phyloP scores from a whole-genome alignment of 768 basidiomycete genomes.

The Boletus pseudopeckii region DNA sequence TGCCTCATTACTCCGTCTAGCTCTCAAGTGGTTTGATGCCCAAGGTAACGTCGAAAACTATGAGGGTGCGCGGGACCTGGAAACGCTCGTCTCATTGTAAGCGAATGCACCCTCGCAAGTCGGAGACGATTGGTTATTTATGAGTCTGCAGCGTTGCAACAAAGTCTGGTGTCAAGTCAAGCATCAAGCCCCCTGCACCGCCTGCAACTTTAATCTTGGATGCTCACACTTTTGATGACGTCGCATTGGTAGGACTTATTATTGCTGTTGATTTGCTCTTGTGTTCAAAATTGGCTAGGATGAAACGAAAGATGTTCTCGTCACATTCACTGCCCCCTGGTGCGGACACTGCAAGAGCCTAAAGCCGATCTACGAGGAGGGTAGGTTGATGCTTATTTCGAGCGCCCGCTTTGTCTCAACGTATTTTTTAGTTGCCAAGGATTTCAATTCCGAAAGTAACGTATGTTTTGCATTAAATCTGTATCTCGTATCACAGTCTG shows the following conservation, averaged over 20 bases:
- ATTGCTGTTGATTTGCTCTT: not conserved
- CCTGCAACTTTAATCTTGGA: conserved; percentile 68
- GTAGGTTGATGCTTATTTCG: conserved; percentile 30
- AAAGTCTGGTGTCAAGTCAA: conserved; percentile 82
- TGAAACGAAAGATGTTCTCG: conserved; percentile 74
- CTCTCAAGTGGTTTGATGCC: conserved; percentile 86
- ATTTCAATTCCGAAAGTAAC: conserved; percentile 74
- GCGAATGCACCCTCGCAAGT: conserved; percentile 22
- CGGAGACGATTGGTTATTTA: not conserved
- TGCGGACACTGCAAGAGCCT: conserved; percentile 94
- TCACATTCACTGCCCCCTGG: conserved; percentile 83
- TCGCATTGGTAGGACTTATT: conserved; percentile 53
- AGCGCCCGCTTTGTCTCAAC: not conserved
- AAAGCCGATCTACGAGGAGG: conserved; percentile 84
- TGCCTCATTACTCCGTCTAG: conserved; percentile 38
- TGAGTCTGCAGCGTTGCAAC: conserved; percentile 53
- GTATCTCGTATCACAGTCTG: conserved; percentile 1
- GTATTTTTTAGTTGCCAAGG: conserved; percentile 55
- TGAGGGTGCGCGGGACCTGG: conserved; percentile 77
- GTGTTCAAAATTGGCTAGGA: conserved; percentile 40
- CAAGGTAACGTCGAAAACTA: conserved; percentile 67
- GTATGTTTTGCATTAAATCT: conserved; percentile 38
- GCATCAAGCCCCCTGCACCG: conserved; percentile 79
- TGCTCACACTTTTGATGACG: conserved; percentile 66
- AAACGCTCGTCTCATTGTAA: conserved; percentile 72